Conservation (phyloP, 306 rosid species). For the Prunus mume region DNA sequence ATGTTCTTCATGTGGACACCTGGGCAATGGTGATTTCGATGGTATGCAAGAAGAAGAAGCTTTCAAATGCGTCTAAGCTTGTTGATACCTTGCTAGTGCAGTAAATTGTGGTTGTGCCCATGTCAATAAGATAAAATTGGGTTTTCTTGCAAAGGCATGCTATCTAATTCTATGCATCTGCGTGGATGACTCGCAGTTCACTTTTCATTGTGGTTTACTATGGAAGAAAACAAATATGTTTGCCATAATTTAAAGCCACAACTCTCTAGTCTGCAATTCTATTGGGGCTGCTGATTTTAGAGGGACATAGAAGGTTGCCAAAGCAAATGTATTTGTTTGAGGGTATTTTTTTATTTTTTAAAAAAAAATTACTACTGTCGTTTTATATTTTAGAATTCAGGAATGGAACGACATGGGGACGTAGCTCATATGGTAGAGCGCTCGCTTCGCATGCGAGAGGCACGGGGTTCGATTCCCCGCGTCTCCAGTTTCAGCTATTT, state of each 20-base stretch:
- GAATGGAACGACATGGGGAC: rapidly evolving
- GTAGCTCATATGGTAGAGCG: constrained; percentile 79
- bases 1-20: constrained; percentile 23
- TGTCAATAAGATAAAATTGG: not conserved
- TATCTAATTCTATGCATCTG: not conserved
- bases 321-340: too few species aligned
- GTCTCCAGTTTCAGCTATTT: not conserved
- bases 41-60: constrained; percentile 38
- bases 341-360: too few species aligned
- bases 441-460: constrained; percentile 80
- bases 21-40: constrained; percentile 47
- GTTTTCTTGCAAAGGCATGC: not conserved
- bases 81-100: constrained; percentile 32
- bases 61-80: constrained; percentile 29
- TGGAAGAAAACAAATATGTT: too few species aligned
- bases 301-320: too few species aligned
- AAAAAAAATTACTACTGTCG: too few species aligned
- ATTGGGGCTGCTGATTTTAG: too few species aligned
- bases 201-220: too few species aligned
- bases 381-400: too few species aligned
- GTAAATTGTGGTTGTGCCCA: constrained; percentile 9
- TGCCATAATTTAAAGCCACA: too few species aligned
- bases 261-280: too few species aligned
- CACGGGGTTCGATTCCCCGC: constrained; percentile 99
- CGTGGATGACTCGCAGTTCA: not conserved